Percentiles rank a stretch among this genome's conserved stretches.
phyloP scores from a whole-genome alignment of 495 filamentous ascomycete species.

The Xylaria bambusicola region DNA sequence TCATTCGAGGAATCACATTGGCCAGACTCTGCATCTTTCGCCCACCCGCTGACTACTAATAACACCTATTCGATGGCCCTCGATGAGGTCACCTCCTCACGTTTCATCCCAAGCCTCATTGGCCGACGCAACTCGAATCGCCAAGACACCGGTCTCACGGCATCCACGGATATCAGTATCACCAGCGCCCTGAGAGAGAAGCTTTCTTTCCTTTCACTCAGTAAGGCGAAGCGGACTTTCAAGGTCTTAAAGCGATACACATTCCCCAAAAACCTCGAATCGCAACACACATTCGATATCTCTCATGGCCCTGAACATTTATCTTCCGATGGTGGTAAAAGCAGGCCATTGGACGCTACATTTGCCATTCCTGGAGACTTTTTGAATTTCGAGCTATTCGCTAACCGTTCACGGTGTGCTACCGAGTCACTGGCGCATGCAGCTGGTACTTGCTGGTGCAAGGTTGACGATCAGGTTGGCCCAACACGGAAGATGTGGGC shows the following conservation, averaged over 20 bases:
- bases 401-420: conserved; percentile 31
- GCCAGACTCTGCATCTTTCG: not conserved
- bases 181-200: conserved; percentile 29
- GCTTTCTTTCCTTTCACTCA: conserved; percentile 24
- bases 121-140: conserved; percentile 19
- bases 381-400: conserved; percentile 30
- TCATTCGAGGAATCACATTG: conserved; percentile 21
- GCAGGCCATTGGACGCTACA: conserved; percentile 12
- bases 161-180: conserved; percentile 33
- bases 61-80: not conserved
- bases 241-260: conserved; percentile 36
- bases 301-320: conserved; percentile 17
- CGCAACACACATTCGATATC: conserved; percentile 21
- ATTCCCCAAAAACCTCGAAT: conserved; percentile 25
- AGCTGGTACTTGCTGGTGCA: conserved; percentile 42
- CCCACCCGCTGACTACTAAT: not conserved
- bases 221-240: conserved; percentile 28
- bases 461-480: conserved; percentile 31
- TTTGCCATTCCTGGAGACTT: conserved; percentile 44
- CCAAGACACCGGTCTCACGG: conserved; percentile 30
- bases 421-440: conserved; percentile 32
- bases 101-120: conserved; percentile 11
- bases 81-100: conserved; percentile 9
- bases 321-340: not conserved
- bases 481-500: conserved; percentile 20